phyloP scores from a whole-genome alignment of 331 rosid genomes.

The Rosa hybrid region DNA sequence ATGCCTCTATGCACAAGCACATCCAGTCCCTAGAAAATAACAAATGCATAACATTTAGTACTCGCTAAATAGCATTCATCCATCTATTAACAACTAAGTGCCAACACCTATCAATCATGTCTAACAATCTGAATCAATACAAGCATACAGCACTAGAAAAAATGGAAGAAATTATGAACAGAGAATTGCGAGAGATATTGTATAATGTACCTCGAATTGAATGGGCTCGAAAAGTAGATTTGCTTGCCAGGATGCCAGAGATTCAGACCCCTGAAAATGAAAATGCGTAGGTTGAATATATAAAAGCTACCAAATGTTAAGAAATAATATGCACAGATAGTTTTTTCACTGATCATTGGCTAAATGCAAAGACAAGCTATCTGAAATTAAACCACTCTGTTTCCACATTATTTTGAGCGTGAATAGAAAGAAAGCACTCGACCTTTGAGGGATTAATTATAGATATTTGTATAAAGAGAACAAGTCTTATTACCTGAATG shows the following conservation, averaged over 20 bases:
- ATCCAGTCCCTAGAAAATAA: conserved; percentile 58
- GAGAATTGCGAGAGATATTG: background rate
- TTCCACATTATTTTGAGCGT: background rate
- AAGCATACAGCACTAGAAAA: background rate
- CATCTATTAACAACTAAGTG: background rate
- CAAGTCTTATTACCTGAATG: conserved; percentile 63
- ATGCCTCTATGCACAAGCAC: conserved; percentile 93
- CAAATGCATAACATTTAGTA: conserved; percentile 6
- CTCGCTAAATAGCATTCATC: background rate
- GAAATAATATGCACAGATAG: background rate
- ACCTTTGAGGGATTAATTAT: background rate
- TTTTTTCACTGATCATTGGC: background rate
- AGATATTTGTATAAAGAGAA: background rate
- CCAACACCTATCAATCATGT: background rate
- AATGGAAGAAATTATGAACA: background rate
- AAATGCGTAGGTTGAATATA: conserved; percentile 7
- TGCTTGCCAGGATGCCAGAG: conserved; percentile 97
- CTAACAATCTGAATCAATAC: background rate
- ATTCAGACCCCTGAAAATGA: conserved; percentile 77
- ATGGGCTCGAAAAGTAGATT: conserved; percentile 92
- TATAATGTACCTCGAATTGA: conserved; percentile 72
- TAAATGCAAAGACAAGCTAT: background rate
- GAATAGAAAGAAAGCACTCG: background rate
- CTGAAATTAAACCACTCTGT: no score
- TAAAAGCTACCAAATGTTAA: background rate